Base-by-base conservation (phyloP, 2,329 filamentous ascomycete genomes). In the Bipolaris gigantea region DNA sequence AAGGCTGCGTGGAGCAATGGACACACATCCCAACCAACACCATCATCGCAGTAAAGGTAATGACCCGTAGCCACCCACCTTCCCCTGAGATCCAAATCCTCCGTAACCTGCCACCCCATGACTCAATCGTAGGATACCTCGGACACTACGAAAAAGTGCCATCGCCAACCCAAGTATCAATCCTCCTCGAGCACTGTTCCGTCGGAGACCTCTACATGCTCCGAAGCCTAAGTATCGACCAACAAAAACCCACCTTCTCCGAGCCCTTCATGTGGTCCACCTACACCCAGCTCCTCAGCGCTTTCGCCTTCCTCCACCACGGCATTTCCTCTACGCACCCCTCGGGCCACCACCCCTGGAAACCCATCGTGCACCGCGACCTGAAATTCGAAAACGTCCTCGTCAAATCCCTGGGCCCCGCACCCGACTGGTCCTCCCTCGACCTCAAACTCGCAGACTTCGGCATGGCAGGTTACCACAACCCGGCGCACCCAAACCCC, bases 381-480 rank as follows among this genome's bases (percentile, higher is more conserved):
- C 95, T 97, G 75, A 96, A 96, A 74, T 89, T 90, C 0, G 92
- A 96, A 70, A 96, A 97, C 65, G 96, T 97, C 25, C 77, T 97
- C 6, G 77, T 97, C 21, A 44, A 52, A 27, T 48, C 18, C 15
- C 15, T 64, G 6, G 61, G 58, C 5, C 6, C 11, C 11, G 60
- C 54, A 21, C 32, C 41, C 4, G 54, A 64, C 39, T 55, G 32
- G 27, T 57, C 60, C 0, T 30, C 27, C 2, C 42, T 68, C 16
- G 27, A 88, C 65, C 81, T 87, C 50, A 83, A 89, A 64, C 87
- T 89, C 57, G 85, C 84, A 59, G 85, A 89, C 58, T 89, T 88
- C 73, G 85, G 89, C 59, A 83, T 85, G 9, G 80, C 83, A 39
- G 84, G 81, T 5, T 84, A 84, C 55, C 83, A 85, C 45, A 86